Base-by-base conservation (phyloP, 306 rosid species). In the Chamaecrista fasciculata region DNA sequence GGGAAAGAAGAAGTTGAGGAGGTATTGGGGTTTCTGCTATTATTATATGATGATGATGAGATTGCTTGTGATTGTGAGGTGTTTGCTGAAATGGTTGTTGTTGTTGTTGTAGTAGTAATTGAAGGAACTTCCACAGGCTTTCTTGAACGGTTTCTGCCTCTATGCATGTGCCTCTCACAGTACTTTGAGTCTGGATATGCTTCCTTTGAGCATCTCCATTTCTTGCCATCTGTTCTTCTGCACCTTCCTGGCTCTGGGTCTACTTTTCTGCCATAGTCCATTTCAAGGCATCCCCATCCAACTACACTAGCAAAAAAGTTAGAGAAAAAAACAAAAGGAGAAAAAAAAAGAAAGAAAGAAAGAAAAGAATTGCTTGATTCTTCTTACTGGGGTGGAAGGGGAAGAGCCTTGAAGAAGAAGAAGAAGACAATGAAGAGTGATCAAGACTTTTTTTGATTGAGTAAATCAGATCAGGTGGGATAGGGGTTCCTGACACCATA, bases 61-160 rank as follows among this genome's bases (percentile, higher is more conserved):
- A 81, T 76, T 61, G 82, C n/a, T 24, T 74, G 72, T 7, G 85
- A 66, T n/a, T n/a, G n/a, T 24, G 79, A 67, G 82, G 79, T 70
- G 82, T 52, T 79, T 52, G 80, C 61, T 60, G 69, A 12, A 15
- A 62, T 55, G 64, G 72, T 74, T 10, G 71, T 48, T 31, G 70
- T 11, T 58, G 80, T 28, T 31, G 63, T 3, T 33, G 36, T 26
- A 15, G 89, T 81, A 70, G 93, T 74, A 79, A 84, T 26, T 18
- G 89, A 82, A 70, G 93, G 74, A 79, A 84, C 83, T 95, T 95
- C 99, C 99, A 94, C 99, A 89, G 92, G 99, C 99, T 91, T 95
- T 95, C 99, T 95, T 95, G 99, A 95, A 95, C 99, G 99, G 83
- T 91, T 91, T 77, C 91, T 89, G 83, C 99, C 99, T 78, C 99